Evolutionary conservation across 23 red algal genomes (phyloP), one percentile per base, ranked within the genome.

Genomic region (Gracilaria domingensis): DNA sequence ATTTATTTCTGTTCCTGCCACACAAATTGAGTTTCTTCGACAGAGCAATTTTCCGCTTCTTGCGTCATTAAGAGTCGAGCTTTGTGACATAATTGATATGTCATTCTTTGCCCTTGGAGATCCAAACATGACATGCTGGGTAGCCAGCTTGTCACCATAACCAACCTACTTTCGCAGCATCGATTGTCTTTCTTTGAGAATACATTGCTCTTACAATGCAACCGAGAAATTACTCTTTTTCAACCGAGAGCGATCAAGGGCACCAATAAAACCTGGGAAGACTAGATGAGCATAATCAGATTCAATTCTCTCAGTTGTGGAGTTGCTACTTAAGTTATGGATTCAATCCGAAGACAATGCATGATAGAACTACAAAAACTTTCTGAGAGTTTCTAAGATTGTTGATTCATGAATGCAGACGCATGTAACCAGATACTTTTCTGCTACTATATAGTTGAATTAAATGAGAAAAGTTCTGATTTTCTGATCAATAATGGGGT

Each of bases 101-200:
- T 91, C 75, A 56, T 91, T 91, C 45, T 82, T 67, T 5, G 75
- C 12, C 6, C 88, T 50, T 7, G 88, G 75, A 17, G 12, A 12
- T 21, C 88, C 88, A 50, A 91, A 81, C 60, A 66, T 82, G 35
- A 81, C 8, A 66, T 91, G 88, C 74, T 76, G 83, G 23, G 83
- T 91, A 0, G 56, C 42, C 4, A 91, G 40, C n/a, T 64, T 35
- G 12, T 91, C 75, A 39, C 83, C 88, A 48, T 54, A 83, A 5
- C 82, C 56, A 35, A 71, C 77, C 32, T 91, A 75, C 54, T 71
- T 91, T 8, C 74, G 35, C 30, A 38, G 0, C 16, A 26, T 70
- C 7, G 75, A 76, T 23, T n/a, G 26, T n/a, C 64, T 44, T 34
- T 51, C 77, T 30, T 82, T 81, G 6, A 75, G 76, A 21, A 20